Percentiles rank a stretch among this genome's conserved stretches.
phyloP scores from a whole-genome alignment of 306 rosid species.

The Trifolium subterraneum region DNA sequence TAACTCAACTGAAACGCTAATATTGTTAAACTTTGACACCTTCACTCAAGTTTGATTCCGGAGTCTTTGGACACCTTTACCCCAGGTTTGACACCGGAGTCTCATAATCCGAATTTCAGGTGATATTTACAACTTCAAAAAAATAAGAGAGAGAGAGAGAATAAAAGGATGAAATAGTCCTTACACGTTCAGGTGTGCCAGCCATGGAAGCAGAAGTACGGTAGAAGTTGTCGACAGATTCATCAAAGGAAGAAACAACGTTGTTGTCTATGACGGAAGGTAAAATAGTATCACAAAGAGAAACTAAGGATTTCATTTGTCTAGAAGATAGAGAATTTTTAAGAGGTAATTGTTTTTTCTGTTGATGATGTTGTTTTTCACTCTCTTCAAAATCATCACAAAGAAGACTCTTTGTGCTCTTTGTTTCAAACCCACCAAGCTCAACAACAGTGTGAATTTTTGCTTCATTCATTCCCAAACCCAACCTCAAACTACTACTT shows the following conservation, averaged over 20 bases:
- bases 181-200: slow-evolving; percentile 68
- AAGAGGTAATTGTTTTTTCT: background rate
- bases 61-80: no score
- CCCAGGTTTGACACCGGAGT: no score
- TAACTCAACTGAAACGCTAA: no score
- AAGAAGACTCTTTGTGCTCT: slow-evolving; percentile 37
- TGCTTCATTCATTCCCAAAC: slow-evolving; percentile 23
- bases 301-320: slow-evolving; percentile 66
- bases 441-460: slow-evolving; percentile 50
- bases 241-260: slow-evolving; percentile 4
- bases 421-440: slow-evolving; percentile 35
- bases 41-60: no score
- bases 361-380: background rate
- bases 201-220: slow-evolving; percentile 69
- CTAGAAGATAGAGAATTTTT: slow-evolving; percentile 51
- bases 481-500: slow-evolving; percentile 36
- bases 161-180: background rate
- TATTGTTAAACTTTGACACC: no score
- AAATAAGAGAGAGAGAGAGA: background rate
- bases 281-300: slow-evolving; percentile 70
- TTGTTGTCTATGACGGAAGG: slow-evolving; percentile 51
- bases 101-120: no score
- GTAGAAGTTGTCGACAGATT: slow-evolving; percentile 50
- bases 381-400: slow-evolving; percentile 24
- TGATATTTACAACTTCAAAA: background rate